These are phyloP conservation scores for Chrysophaeum taylorii DNA, from an alignment of 352 stramenopile genomes.

Conservation along the genomic window DNA sequence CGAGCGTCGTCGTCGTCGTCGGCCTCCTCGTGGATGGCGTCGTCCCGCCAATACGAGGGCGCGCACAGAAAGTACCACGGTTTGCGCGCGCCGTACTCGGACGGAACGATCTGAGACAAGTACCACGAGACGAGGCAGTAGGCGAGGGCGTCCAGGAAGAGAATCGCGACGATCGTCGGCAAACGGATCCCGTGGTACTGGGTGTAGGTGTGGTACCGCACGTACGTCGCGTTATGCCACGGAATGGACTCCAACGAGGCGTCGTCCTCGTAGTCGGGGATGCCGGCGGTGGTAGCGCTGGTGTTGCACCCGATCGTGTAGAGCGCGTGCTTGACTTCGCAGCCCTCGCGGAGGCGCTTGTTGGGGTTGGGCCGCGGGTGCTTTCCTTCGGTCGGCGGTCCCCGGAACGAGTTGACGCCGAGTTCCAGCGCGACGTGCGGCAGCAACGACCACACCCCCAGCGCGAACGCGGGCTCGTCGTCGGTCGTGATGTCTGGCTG, in stretches of 20 bases:
- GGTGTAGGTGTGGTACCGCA: constrained; percentile 68
- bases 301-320: not conserved
- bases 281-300: not conserved
- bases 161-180: too few relatives aligned
- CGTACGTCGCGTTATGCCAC: too few relatives aligned
- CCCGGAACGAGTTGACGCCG: constrained; percentile 4
- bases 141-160: constrained; percentile 70
- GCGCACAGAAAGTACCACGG: constrained; percentile 83
- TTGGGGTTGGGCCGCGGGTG: not conserved
- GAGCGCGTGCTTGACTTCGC: not conserved
- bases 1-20: too few relatives aligned
- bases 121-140: constrained; percentile 78
- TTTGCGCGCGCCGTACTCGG: constrained; percentile 66
- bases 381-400: not conserved
- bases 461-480: not conserved
- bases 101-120: constrained; percentile 74
- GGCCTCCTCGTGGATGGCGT: too few relatives aligned
- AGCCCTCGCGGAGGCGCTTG: not conserved
- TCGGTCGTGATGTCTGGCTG: not conserved
- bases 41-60: constrained; percentile 64
- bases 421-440: constrained; percentile 1
- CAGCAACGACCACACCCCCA: not conserved
- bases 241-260: not conserved
- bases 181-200: too few relatives aligned
- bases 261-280: not conserved